A percentile compares a stretch with the other conserved stretches of the same genome.
These are phyloP conservation scores for Aplosporella prunicola DNA, from an alignment of 2,329 filamentous ascomycete species.

Conservation along the genomic window DNA sequence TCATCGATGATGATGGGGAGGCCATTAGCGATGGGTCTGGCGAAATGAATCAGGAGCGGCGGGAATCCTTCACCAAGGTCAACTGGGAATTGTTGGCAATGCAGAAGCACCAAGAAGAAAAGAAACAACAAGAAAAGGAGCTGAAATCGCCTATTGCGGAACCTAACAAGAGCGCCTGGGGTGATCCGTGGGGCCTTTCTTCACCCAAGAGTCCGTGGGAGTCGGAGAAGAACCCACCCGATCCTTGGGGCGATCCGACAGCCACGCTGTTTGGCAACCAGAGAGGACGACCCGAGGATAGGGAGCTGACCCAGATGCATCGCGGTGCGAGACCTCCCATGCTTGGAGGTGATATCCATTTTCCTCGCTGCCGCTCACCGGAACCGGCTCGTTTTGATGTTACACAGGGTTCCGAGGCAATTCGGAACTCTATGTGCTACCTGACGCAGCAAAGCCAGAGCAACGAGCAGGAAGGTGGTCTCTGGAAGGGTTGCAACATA, in stretches of 20 bases:
- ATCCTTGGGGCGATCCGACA: constrained; percentile 33
- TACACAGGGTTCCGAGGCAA: constrained; percentile 50
- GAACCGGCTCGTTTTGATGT: constrained; percentile 77
- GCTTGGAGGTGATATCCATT: constrained; percentile 71
- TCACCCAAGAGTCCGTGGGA: constrained; percentile 4
- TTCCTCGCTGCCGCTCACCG: constrained; percentile 74
- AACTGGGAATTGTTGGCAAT: constrained; percentile 72
- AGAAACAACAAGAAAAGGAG: constrained; percentile 19
- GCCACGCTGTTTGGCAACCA: constrained; percentile 21
- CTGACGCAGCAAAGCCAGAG: constrained; percentile 40
- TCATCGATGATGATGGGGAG: constrained; percentile 50
- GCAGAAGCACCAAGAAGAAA: constrained; percentile 63
- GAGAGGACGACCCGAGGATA: constrained; percentile 20
- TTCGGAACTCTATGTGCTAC: constrained; percentile 40
- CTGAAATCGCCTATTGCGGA: constrained; percentile 26
- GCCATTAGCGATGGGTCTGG: constrained; percentile 26
- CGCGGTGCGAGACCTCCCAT: constrained; percentile 67
- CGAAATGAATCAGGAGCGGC: constrained; percentile 22
- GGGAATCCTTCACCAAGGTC: constrained; percentile 54
- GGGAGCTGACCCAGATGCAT: constrained; percentile 44
- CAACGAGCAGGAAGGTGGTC: constrained; percentile 43
- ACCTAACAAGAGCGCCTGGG: constrained; percentile 24
- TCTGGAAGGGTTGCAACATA: constrained; percentile 62
- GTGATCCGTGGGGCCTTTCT: constrained; percentile 21
- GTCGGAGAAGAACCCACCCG: constrained; percentile 15